Base-by-base conservation (phyloP, 805 yeast genomes). In the Lachancea fermentati region DNA sequence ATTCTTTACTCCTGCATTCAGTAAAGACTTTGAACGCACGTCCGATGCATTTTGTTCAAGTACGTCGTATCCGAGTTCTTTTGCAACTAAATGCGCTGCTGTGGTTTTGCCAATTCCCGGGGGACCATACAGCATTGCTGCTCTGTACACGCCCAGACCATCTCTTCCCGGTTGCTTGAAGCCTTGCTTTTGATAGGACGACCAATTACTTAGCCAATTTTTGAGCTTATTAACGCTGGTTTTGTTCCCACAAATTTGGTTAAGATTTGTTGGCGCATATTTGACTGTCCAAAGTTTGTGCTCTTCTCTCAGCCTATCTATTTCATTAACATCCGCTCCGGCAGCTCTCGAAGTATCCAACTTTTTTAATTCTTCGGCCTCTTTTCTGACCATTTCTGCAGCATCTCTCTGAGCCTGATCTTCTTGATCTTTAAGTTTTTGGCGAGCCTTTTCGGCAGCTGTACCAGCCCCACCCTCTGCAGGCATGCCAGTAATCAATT, bases 201-300 rank as follows among this genome's bases (percentile, higher is more conserved):
- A 78, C 97, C 97, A 93, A 52, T 76, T 73, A 12, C 62, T 59
- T 15, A 93, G 69, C 99, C 99, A 93, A 32, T 58, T 69, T 30
- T 71, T 69, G 34, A 93, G 67, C 54, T 78, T 78, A 15, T 68
- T 66, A 11, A 93, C 81, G 42, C 77, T 76, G 3, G 85, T 77
- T 60, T 85, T 87, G 60, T 89, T 89, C 45, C 99, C 99, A 65
- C 97, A 89, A 18, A 93, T 76, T 49, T 91, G 96, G 30, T 69
- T 67, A 34, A 83, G 45, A 28, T 71, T 70, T 1, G 77, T 73
- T 7, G 99, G 99, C 0, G 97, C 97, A 62, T 93, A 86, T 58
- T 79, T 87, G 3, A 78, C 82, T 0, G 99, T 93, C 98, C 98
- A 93, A 42, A 93, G 66, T 52, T 81, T 81, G 40, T 80, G 85